Evolutionary conservation across 2,329 filamentous ascomycete species (phyloP), one percentile per base, ranked within the genome.

Genomic region (Exophiala xenobiotica): DNA sequence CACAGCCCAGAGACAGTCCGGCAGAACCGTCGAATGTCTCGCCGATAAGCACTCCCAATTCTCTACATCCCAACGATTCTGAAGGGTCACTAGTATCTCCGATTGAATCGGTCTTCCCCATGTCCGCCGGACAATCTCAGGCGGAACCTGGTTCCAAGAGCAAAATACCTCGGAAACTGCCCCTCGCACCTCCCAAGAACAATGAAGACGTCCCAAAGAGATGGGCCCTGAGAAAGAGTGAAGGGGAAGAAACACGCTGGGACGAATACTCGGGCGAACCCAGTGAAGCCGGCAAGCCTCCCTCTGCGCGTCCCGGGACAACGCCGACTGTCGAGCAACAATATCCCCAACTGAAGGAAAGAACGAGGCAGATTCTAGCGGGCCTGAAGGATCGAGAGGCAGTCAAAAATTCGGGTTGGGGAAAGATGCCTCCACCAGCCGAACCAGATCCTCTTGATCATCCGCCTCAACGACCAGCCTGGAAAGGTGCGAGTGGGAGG

Each of bases 401-500:
- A 63, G 26, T 66, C 67, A 56, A 63, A 59, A 58, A 63, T 59
- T 42, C 64, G 62, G 39, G 43, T 9, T 54, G 67, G 42, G 63
- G 64, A 33, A 64, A 68, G 69, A 20, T 27, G 16, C 42, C 58
- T 22, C 52, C 51, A 59, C 68, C 63, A 57, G 72, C 63, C 9
- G 71, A 46, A 63, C 18, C 67, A 67, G 58, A 62, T 71, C 65
- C 61, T 54, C 68, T 73, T 46, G 73, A 77, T 20, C 72, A 64
- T 45, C 81, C 83, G 4, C 76, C 59, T 31, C 51, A 64, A 38
- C 68, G 68, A 37, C 70, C 74, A 46, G 73, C 83, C 51, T 90
- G 87, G 87, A 85, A 83, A 61, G 87, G 87, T 14, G 82, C 83
- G 29, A 89, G 83, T 65, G 87, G 87, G 22, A 80, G 87, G 58